These are phyloP conservation scores for Butyriboletus loyo DNA, from an alignment of 768 basidiomycete species.

Conservation along the genomic window DNA sequence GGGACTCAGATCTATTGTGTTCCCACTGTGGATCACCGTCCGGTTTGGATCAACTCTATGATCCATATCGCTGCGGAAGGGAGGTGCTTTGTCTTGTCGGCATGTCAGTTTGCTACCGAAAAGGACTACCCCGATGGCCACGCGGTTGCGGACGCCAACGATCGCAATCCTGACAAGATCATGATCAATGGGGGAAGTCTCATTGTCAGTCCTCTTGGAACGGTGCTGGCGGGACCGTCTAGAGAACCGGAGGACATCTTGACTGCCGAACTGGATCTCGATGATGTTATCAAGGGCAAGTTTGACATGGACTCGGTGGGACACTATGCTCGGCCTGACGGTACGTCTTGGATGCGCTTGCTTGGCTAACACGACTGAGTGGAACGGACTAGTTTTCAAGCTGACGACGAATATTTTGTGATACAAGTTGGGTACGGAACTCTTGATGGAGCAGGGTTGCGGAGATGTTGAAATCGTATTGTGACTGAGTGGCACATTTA, in stretches of 20 bases:
- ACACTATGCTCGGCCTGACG: conserved; percentile 58
- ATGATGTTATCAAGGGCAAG: conserved; percentile 54
- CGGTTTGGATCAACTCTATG: conserved; percentile 57
- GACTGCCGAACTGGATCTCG: conserved; percentile 56
- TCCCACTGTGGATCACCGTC: conserved; percentile 61
- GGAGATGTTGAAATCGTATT: neutral
- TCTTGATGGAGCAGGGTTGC: neutral
- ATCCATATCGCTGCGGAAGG: conserved; percentile 65
- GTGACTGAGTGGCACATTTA: conserved; percentile 1
- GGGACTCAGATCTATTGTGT: conserved; percentile 63
- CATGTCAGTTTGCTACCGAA: conserved; percentile 56
- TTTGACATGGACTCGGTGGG: conserved; percentile 62
- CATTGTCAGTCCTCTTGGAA: conserved; percentile 57
- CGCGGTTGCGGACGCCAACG: conserved; percentile 37
- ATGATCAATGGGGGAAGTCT: conserved; percentile 63
- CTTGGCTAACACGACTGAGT: conserved; percentile 5
- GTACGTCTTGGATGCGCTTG: conserved; percentile 33
- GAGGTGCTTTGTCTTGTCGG: conserved; percentile 64
- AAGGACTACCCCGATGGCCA: conserved; percentile 51
- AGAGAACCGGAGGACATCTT: conserved; percentile 50
- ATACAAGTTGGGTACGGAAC: neutral
- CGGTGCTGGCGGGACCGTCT: conserved; percentile 58
- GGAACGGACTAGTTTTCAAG: conserved; percentile 26
- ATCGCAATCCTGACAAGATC: conserved; percentile 43
- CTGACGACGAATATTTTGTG: conserved; percentile 11